phyloP scores from a whole-genome alignment of 371 early-diverging fungal species.

The Zopfochytrium polystomum region DNA sequence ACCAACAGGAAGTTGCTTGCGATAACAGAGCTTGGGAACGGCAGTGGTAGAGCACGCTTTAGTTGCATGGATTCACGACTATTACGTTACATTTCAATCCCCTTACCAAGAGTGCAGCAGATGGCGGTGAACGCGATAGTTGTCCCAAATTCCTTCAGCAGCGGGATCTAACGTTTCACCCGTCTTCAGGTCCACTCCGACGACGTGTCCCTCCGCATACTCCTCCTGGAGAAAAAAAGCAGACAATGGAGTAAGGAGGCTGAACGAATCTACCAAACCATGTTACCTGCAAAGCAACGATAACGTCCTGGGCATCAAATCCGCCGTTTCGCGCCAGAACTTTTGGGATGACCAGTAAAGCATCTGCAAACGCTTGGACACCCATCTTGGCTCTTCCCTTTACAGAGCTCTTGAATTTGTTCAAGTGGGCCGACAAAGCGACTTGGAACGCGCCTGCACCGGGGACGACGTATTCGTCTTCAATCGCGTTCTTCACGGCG shows the following conservation, averaged over 20 bases:
- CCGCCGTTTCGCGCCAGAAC: conserved; percentile 94
- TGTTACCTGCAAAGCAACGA: conserved; percentile 78
- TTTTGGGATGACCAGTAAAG: conserved; percentile 94
- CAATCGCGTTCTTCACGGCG: conserved; percentile 95
- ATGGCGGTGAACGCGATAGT: conserved; percentile 94
- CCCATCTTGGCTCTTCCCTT: conserved; percentile 96
- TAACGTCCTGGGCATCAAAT: conserved; percentile 94
- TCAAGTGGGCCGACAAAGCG: conserved; percentile 76
- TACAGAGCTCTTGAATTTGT: conserved; percentile 81
- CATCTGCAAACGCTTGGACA: conserved; percentile 95
- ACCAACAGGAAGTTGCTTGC: conserved; percentile 97
- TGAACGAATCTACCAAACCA: too few relatives aligned
- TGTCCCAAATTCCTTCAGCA: conserved; percentile 95
- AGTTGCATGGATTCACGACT: conserved; percentile 9
- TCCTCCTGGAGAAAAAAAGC: too few relatives aligned
- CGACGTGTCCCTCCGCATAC: conserved; percentile 80
- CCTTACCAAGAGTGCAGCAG: conserved; percentile 84
- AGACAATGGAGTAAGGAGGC: too few relatives aligned
- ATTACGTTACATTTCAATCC: conserved; percentile 5
- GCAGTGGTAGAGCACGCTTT: conserved; percentile 8
- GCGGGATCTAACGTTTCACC: conserved; percentile 94
- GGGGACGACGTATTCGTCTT: conserved; percentile 87
- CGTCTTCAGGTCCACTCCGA: conserved; percentile 91
- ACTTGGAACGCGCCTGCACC: conserved; percentile 98
- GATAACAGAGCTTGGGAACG: conserved; percentile 69